Evolutionary conservation across 179 eudicot species (phyloP).

Genomic region (Camellia oleifera): DNA sequence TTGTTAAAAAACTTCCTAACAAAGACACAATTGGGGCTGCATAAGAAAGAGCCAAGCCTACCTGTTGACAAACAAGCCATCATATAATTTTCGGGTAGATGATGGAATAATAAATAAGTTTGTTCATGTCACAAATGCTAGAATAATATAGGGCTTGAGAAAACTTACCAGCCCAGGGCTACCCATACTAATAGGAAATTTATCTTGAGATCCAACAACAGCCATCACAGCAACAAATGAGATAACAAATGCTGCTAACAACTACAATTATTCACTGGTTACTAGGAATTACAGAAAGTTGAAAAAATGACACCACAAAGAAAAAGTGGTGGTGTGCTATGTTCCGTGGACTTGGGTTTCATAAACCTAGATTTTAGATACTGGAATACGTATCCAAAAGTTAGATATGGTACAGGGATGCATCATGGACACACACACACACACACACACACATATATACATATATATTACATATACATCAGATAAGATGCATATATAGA

Average conservation of each 20-base stretch:
- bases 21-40: slow-evolving; percentile 88
- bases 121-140: neutral
- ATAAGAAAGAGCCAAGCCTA: slow-evolving; percentile 93
- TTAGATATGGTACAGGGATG: no score
- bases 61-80: slow-evolving; percentile 44
- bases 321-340: no score
- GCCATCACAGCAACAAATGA: slow-evolving; percentile 80
- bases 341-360: no score
- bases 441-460: no score
- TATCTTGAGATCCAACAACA: slow-evolving; percentile 68
- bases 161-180: slow-evolving; percentile 84
- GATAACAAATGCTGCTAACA: slow-evolving; percentile 79
- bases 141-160: neutral
- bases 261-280: slow-evolving; percentile 37
- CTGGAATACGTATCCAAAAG: no score
- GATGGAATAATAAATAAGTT: neutral
- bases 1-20: slow-evolving; percentile 83
- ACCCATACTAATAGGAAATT: slow-evolving; percentile 65
- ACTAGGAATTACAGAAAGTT: slow-evolving; percentile 4
- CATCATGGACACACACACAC: no score
- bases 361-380: no score
- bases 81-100: neutral
- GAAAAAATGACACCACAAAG: slow-evolving; percentile 9
- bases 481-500: no score
- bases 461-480: no score